Conservation (phyloP, 306 rosid genomes). For the Vicia faba region DNA sequence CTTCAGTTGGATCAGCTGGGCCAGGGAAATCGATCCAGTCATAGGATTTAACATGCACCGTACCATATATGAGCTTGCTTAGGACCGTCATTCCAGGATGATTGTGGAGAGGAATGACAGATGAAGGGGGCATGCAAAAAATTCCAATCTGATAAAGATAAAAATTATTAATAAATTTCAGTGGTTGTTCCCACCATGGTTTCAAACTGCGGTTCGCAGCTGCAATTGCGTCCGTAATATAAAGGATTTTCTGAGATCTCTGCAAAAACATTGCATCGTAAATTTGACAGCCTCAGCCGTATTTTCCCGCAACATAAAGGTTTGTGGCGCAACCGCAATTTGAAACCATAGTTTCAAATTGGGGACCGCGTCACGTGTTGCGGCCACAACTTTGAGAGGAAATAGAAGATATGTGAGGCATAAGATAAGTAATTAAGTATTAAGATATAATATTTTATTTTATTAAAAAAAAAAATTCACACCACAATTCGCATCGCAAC, state of each 20-base stretch:
- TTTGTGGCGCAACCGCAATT: background rate
- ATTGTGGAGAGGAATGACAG: slow-evolving; percentile 90
- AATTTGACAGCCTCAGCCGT: background rate
- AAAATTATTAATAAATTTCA: slow-evolving; percentile 12
- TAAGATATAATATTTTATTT: too few relatives aligned
- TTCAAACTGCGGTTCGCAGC: background rate
- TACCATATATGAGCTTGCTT: slow-evolving; percentile 95
- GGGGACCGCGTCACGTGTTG: too few relatives aligned
- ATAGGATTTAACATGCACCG: slow-evolving; percentile 75
- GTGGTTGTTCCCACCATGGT: background rate
- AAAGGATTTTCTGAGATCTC: background rate
- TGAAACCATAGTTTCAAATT: background rate
- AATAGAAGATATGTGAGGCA: too few relatives aligned
- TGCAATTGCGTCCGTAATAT: background rate
- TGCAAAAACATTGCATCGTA: background rate
- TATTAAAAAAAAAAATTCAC: too few relatives aligned
- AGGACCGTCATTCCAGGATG: slow-evolving; percentile 98
- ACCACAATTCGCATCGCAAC: too few relatives aligned
- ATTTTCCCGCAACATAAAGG: background rate
- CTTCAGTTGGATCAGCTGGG: slow-evolving; percentile 59
- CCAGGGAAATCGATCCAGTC: slow-evolving; percentile 85
- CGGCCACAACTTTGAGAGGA: too few relatives aligned
- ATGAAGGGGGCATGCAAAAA: slow-evolving; percentile 91
- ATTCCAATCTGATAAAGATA: slow-evolving; percentile 78
- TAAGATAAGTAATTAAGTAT: too few relatives aligned